Conservation (phyloP, 75 land plant species). For the Chamaecyparis obtusa region DNA sequence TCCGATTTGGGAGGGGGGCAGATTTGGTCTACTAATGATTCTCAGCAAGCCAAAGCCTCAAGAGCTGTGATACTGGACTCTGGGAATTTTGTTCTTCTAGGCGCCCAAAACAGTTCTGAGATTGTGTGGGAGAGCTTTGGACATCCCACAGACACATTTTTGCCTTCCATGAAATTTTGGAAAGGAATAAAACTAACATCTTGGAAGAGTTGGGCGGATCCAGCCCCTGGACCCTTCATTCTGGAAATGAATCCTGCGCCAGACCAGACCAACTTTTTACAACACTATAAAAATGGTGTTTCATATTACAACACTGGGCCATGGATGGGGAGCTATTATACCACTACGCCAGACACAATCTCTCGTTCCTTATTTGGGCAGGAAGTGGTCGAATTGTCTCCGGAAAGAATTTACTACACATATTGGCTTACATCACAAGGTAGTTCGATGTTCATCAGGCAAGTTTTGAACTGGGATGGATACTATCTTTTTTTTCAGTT, state of each 20-base stretch:
- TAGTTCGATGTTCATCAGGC: too few species aligned
- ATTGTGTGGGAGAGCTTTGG: neutral
- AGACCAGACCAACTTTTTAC: neutral
- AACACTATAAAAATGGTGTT: neutral
- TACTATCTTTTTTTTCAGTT: too few species aligned
- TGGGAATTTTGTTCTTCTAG: neutral
- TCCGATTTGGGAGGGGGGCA: neutral
- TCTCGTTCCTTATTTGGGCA: neutral
- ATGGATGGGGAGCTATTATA: neutral
- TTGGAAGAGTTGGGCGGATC: slow-evolving; percentile 31
- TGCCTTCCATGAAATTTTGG: neutral
- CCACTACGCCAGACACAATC: neutral
- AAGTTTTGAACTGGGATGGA: too few species aligned
- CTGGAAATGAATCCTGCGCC: neutral
- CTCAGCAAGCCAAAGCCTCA: neutral
- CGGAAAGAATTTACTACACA: neutral
- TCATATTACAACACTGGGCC: neutral
- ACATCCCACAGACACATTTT: neutral
- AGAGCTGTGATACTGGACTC: neutral
- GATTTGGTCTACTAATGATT: slow-evolving; percentile 25
- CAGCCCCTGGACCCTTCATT: too few species aligned
- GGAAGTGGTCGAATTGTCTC: neutral
- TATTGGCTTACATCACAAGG: too few species aligned
- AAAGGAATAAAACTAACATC: slow-evolving; percentile 21
- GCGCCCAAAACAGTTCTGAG: neutral